These are phyloP conservation scores for Dianthus caryophyllus DNA, from an alignment of 148 eudicot genomes.

Conservation along the genomic window DNA sequence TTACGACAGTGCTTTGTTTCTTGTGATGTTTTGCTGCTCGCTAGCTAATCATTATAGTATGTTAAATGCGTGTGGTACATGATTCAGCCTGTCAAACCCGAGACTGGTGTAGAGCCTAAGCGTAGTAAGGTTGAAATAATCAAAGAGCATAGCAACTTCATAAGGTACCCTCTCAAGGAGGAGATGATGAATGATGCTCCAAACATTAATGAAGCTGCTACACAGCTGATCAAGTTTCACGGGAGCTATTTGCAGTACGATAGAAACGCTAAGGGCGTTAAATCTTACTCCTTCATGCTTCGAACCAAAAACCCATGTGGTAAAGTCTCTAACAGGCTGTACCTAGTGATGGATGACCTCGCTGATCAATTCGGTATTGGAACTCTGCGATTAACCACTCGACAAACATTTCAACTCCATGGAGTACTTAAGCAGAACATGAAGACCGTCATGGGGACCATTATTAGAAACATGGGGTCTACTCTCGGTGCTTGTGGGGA, in stretches of 20 bases:
- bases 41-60: neutral
- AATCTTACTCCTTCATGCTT: slow-evolving; percentile 93
- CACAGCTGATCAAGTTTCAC: slow-evolving; percentile 93
- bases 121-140: slow-evolving; percentile 95
- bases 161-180: slow-evolving; percentile 95
- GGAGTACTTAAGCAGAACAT: slow-evolving; percentile 86
- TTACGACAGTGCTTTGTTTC: no score
- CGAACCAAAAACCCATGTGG: slow-evolving; percentile 98
- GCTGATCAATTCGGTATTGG: slow-evolving; percentile 96
- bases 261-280: slow-evolving; percentile 71
- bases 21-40: neutral
- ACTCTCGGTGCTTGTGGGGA: slow-evolving; percentile 99
- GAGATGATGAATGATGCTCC: slow-evolving; percentile 79
- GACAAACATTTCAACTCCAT: slow-evolving; percentile 98
- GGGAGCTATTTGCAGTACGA: slow-evolving; percentile 87
- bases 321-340: slow-evolving; percentile 78
- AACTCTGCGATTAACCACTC: slow-evolving; percentile 86
- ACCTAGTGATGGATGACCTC: slow-evolving; percentile 93
- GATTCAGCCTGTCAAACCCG: slow-evolving; percentile 78
- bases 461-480: slow-evolving; percentile 85
- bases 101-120: slow-evolving; percentile 56
- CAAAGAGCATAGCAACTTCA: slow-evolving; percentile 92
- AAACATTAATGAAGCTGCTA: slow-evolving; percentile 80
- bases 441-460: slow-evolving; percentile 88
- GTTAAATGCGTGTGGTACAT: slow-evolving; percentile 1